Conservation (phyloP, 306 rosid genomes). For the Hippophae gyantsensis region DNA sequence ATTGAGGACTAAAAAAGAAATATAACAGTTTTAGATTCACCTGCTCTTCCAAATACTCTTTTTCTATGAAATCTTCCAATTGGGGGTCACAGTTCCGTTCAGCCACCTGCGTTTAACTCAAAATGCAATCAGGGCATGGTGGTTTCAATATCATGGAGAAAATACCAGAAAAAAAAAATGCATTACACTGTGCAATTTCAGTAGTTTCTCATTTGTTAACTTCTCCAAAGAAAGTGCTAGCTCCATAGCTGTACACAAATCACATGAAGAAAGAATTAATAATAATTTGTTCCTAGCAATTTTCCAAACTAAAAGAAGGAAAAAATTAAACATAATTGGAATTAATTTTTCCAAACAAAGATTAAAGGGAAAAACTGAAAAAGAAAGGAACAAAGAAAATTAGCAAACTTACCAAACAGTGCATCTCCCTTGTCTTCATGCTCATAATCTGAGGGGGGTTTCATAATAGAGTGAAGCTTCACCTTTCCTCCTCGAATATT, state of each 20-base stretch:
- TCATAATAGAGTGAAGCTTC: slow-evolving; percentile 43
- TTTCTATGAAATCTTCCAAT: slow-evolving; percentile 62
- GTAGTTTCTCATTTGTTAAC: slow-evolving; percentile 71
- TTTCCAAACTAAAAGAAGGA: background rate
- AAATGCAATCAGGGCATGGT: slow-evolving; percentile 11
- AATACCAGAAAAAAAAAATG: slow-evolving; percentile 1
- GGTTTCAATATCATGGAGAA: background rate
- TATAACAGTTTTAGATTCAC: slow-evolving; percentile 19
- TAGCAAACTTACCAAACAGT: slow-evolving; percentile 38
- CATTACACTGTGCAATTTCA: slow-evolving; percentile 53
- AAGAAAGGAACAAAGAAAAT: background rate
- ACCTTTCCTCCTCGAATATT: slow-evolving; percentile 84
- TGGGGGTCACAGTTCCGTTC: slow-evolving; percentile 50
- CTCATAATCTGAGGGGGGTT: slow-evolving; percentile 57
- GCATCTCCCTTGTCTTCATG: slow-evolving; percentile 72
- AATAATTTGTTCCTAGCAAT: background rate
- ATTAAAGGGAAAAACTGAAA: background rate
- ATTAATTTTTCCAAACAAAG: no score
- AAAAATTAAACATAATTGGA: background rate
- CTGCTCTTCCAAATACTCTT: slow-evolving; percentile 65
- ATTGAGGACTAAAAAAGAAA: background rate
- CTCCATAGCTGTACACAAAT: slow-evolving; percentile 64
- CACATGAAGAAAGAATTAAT: background rate
- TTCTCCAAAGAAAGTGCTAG: slow-evolving; percentile 79
- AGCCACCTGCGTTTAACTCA: slow-evolving; percentile 45